These are phyloP conservation scores for Silene conica DNA, from an alignment of 148 eudicot genomes.

Conservation along the genomic window DNA sequence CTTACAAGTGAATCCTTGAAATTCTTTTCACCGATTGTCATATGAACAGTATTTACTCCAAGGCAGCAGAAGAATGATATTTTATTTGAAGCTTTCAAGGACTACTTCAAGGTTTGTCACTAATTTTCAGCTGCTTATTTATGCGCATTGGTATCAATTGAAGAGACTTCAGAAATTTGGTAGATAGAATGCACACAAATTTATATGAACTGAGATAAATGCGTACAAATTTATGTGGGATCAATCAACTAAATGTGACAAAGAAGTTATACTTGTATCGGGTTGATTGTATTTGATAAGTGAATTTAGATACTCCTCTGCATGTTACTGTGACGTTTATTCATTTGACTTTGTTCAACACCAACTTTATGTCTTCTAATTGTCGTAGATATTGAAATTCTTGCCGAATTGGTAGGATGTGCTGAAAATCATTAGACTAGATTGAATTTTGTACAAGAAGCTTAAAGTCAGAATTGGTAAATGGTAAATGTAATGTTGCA, in stretches of 20 bases:
- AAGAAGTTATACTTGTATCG: too few species aligned
- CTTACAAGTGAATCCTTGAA: conserved; percentile 78
- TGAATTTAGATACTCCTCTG: too few species aligned
- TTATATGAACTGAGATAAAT: background rate
- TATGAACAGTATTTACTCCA: conserved; percentile 79
- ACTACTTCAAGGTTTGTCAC: conserved; percentile 63
- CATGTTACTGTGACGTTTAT: too few species aligned
- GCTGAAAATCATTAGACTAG: background rate
- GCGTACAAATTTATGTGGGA: background rate
- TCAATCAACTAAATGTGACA: background rate
- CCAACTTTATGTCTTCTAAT: too few species aligned
- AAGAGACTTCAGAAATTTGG: too few species aligned
- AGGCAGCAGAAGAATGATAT: conserved; percentile 44
- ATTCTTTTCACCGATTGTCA: conserved; percentile 95
- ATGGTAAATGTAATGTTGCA: conserved; percentile 24
- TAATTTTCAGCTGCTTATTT: background rate
- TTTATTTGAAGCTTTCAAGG: conserved; percentile 75
- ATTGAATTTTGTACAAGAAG: background rate
- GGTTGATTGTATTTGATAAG: background rate
- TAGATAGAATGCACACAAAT: too few species aligned
- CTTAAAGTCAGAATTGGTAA: background rate
- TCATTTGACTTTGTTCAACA: too few species aligned
- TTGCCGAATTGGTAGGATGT: background rate
- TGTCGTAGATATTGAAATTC: background rate
- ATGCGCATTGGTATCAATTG: too few species aligned